Evolutionary conservation across 1,284 basidiomycete species (phyloP).

Genomic region (Exobasidium rhododendri): DNA sequence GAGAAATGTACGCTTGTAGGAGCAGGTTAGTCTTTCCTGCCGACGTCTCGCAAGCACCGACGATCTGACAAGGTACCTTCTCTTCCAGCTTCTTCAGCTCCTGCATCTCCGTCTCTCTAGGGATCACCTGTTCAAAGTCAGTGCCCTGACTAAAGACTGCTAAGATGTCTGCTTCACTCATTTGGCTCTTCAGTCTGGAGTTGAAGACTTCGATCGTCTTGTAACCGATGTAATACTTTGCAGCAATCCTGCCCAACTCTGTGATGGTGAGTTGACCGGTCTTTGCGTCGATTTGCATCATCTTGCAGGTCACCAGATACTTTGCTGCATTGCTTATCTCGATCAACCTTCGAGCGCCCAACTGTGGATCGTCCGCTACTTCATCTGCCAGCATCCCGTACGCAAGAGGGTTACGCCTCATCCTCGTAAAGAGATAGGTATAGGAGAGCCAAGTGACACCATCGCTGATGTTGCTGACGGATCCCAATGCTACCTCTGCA

Average conservation of each 20-base stretch:
- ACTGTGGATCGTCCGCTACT: constrained; percentile 70
- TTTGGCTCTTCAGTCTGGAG: constrained; percentile 71
- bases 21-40: constrained; percentile 94
- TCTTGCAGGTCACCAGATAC: constrained; percentile 70
- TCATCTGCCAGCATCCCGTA: constrained; percentile 80
- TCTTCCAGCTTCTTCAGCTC: constrained; percentile 75
- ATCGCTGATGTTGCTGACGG: constrained; percentile 81
- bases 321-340: constrained; percentile 71
- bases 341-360: constrained; percentile 71
- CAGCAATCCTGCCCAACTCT: constrained; percentile 88
- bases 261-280: constrained; percentile 70
- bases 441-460: constrained; percentile 95
- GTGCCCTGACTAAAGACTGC: constrained; percentile 82
- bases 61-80: constrained; percentile 56
- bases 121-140: constrained; percentile 95
- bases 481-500: constrained; percentile 91
- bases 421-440: constrained; percentile 93
- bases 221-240: constrained; percentile 90
- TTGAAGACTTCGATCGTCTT: constrained; percentile 88
- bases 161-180: constrained; percentile 92
- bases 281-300: constrained; percentile 74
- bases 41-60: constrained; percentile 74
- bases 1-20: constrained; percentile 85
- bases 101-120: constrained; percentile 81
- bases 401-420: constrained; percentile 85